These are phyloP conservation scores for Friedmanniomyces simplex DNA, from an alignment of 495 filamentous ascomycete genomes.

Conservation along the genomic window DNA sequence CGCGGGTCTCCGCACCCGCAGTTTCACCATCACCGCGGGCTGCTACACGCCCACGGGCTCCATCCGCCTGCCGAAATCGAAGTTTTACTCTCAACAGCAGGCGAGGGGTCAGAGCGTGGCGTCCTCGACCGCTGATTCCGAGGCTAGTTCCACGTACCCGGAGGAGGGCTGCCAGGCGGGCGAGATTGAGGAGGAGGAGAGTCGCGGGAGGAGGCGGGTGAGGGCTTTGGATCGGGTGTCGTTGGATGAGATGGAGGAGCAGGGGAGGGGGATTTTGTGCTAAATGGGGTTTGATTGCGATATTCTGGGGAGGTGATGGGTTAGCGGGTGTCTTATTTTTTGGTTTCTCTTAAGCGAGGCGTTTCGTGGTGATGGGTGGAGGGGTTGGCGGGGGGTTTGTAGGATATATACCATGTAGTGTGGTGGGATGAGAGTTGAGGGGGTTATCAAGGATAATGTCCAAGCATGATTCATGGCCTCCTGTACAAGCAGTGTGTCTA, in stretches of 20 bases:
- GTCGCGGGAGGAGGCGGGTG: neutral
- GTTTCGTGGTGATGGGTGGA: too few species aligned
- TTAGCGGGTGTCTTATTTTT: too few species aligned
- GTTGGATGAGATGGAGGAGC: neutral
- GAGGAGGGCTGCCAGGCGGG: constrained; percentile 4
- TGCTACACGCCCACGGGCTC: neutral
- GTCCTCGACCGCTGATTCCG: neutral
- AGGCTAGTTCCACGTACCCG: constrained; percentile 7
- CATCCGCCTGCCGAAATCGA: neutral
- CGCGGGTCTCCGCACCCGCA: neutral
- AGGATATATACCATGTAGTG: too few species aligned
- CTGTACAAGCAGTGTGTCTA: too few species aligned
- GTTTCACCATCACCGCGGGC: constrained; percentile 8
- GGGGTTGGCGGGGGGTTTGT: too few species aligned
- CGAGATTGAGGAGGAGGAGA: constrained; percentile 12
- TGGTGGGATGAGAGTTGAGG: too few species aligned
- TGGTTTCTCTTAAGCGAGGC: too few species aligned
- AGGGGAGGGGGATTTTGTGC: neutral
- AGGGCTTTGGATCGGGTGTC: neutral
- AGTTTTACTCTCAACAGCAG: neutral
- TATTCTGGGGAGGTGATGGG: too few species aligned
- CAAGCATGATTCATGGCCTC: too few species aligned
- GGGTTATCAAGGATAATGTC: too few species aligned
- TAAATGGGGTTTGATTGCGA: too few species aligned
- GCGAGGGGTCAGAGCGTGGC: neutral